These are phyloP conservation scores for Solanum appendiculatum DNA, from an alignment of 257 asterid species.

Conservation along the genomic window DNA sequence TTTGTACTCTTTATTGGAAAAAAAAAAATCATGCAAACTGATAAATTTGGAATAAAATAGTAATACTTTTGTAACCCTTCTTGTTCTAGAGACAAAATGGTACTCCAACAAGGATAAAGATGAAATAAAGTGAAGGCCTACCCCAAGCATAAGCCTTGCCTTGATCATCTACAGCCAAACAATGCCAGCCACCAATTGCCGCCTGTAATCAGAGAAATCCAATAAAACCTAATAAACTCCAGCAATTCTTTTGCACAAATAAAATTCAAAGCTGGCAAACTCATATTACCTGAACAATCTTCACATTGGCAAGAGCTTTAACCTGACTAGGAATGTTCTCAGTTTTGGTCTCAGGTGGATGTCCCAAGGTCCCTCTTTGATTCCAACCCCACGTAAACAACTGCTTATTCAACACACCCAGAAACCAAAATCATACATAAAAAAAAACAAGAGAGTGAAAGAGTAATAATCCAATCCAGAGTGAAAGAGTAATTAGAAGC, in stretches of 20 bases:
- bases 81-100: not conserved
- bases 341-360: constrained; percentile 76
- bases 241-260: not conserved
- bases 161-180: constrained; percentile 96
- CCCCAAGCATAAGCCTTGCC: constrained; percentile 99
- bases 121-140: constrained; percentile 11
- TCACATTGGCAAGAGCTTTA: constrained; percentile 66
- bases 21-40: not conserved
- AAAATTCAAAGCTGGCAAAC: not conserved
- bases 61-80: not conserved
- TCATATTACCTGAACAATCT: constrained; percentile 73
- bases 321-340: constrained; percentile 94
- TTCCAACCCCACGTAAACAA: constrained; percentile 99
- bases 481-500: not conserved
- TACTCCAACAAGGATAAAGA: not conserved
- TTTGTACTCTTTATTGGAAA: not conserved
- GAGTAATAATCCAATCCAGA: too few species aligned
- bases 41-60: not conserved
- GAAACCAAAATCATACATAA: not conserved
- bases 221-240: not conserved
- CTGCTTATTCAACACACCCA: constrained; percentile 22
- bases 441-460: not conserved
- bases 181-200: constrained; percentile 99
- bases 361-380: constrained; percentile 96
- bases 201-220: constrained; percentile 44